These are phyloP conservation scores for Cystobasidium tubakii DNA, from an alignment of 768 basidiomycete species.

Conservation along the genomic window DNA sequence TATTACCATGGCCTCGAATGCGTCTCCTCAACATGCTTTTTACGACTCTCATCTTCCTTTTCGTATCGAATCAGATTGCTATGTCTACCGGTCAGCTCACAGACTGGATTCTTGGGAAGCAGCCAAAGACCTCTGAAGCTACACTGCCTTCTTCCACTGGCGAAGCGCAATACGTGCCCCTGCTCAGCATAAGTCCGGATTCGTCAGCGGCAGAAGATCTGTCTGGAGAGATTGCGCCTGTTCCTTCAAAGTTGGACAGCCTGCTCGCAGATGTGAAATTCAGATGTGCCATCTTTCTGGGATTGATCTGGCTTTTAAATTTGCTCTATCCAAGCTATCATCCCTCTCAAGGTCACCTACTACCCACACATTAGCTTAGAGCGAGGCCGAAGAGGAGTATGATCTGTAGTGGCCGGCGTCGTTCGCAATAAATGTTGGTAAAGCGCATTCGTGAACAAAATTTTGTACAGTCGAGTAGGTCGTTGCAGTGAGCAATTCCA, in stretches of 20 bases:
- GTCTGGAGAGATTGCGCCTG: background rate
- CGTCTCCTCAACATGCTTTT: slow-evolving; percentile 71
- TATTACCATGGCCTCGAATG: slow-evolving; percentile 47
- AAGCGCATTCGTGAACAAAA: too few relatives aligned
- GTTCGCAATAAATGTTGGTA: too few relatives aligned
- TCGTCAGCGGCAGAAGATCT: background rate
- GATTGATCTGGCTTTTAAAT: slow-evolving; percentile 23
- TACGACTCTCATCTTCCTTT: slow-evolving; percentile 72
- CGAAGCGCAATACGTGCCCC: slow-evolving; percentile 6
- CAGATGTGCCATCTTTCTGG: slow-evolving; percentile 17
- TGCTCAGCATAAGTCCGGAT: background rate
- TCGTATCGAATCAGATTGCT: slow-evolving; percentile 68
- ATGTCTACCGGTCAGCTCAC: slow-evolving; percentile 68
- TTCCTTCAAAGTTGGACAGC: background rate
- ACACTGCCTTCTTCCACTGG: background rate
- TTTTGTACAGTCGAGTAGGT: too few relatives aligned
- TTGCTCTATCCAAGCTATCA: slow-evolving; percentile 25
- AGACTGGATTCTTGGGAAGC: slow-evolving; percentile 51
- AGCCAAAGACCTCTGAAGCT: slow-evolving; percentile 41
- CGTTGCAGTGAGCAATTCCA: too few relatives aligned
- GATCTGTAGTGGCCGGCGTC: too few relatives aligned
- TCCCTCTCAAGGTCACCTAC: slow-evolving; percentile 26
- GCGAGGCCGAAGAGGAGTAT: too few relatives aligned
- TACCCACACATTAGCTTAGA: background rate
- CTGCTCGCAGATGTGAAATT: background rate